These are phyloP conservation scores for Picochlorum sp. DNA, from an alignment of 139 green algal genomes.

Conservation along the genomic window DNA sequence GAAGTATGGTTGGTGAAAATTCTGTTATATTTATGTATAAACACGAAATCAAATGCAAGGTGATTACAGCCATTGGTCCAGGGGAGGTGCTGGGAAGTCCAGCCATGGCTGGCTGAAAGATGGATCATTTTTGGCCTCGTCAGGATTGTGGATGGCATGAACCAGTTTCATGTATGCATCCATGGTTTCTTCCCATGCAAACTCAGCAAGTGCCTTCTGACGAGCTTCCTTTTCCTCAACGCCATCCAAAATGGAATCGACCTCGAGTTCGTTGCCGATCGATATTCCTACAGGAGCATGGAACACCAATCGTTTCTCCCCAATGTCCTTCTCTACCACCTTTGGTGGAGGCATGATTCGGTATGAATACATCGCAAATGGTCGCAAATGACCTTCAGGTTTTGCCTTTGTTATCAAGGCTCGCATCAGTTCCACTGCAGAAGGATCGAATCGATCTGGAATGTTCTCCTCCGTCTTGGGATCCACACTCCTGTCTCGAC, in stretches of 20 bases:
- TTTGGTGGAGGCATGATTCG: constrained; percentile 91
- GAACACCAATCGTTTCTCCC: constrained; percentile 70
- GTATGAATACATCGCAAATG: constrained; percentile 84
- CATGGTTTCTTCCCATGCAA: constrained; percentile 23
- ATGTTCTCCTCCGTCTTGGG: constrained; percentile 35
- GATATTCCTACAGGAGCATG: constrained; percentile 68
- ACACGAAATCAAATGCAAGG: too few species aligned
- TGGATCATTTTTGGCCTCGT: constrained; percentile 16
- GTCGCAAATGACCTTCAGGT: constrained; percentile 73
- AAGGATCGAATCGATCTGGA: constrained; percentile 74
- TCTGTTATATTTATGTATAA: not conserved
- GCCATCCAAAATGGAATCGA: constrained; percentile 31
- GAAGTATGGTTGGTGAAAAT: constrained; percentile 60
- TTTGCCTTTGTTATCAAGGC: constrained; percentile 59
- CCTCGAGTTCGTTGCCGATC: constrained; percentile 55
- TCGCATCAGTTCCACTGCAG: constrained; percentile 87
- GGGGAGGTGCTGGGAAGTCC: constrained; percentile 3
- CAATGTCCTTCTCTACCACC: constrained; percentile 66
- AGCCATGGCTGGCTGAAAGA: constrained; percentile 23
- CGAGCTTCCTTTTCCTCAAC: constrained; percentile 47
- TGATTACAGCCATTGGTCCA: constrained; percentile 14
- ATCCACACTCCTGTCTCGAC: constrained; percentile 68
- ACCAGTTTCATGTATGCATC: constrained; percentile 48
- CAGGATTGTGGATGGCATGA: constrained; percentile 47
- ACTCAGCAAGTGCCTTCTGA: constrained; percentile 36